Evolutionary conservation across 2,329 filamentous ascomycete genomes (phyloP), one percentile per base, ranked within the genome.

Genomic region (Fusarium xylarioides): DNA sequence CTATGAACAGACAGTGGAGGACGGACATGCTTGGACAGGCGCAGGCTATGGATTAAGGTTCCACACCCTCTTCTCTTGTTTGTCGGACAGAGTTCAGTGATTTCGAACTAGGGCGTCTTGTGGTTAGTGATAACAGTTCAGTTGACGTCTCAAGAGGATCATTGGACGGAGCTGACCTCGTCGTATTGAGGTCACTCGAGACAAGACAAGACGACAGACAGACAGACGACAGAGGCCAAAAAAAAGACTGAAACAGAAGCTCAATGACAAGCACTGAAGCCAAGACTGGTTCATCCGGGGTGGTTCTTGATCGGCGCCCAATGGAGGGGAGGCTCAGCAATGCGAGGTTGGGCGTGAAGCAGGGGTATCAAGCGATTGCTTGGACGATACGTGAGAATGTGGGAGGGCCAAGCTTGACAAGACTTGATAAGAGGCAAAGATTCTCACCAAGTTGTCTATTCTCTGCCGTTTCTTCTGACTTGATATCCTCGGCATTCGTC

Each of bases 41-140:
- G 23, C 34, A 54, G 35, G 34, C 73, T 68, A 71, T 58, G 58
- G 43, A 70, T 70, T 74, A 76, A 78, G 76, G 76, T 78, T 77
- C 70, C 76, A 77, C 76, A 68, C 76, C 76, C 73, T 44, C 56
- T 57, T 46, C 71, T 74, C 66, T 65, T 57, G 35, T 46, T 53
- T 70, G 49, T 67, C n/a, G 26, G 56, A 50, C 44, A 44, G 55
- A 49, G 42, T 50, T 71, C 66, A 56, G 30, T 43, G 34, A 34
- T 50, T 58, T 53, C 44, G 60, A 59, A 50, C 54, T 40, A 64
- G 50, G 30, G 42, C 28, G 54, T 37, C 52, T 65, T 47, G 44
- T 65, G 42, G 58, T 58, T 55, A 70, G 44, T 30, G 35, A 69
- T 23, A 44, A 46, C 30, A 44, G 57, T 60, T 65, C 50, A 61